Conservation (phyloP, 192 early-diverging fungal species). For the Chytriomyces confervae region DNA sequence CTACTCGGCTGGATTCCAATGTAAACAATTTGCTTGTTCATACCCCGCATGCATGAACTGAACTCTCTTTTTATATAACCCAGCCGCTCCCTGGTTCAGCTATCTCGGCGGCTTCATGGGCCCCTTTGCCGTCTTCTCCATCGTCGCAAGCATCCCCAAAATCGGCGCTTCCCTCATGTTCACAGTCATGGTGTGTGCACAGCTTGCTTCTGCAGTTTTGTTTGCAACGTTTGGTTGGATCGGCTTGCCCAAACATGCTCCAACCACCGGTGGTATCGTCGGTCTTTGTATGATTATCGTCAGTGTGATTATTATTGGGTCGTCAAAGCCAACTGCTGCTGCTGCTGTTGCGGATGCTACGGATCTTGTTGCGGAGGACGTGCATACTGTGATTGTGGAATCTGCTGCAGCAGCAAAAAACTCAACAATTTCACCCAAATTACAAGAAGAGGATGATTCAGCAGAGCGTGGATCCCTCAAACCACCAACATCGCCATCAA, state of each 20-base stretch:
- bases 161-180: conserved; percentile 1
- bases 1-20: background rate
- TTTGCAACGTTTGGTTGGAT: background rate
- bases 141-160: background rate
- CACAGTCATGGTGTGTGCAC: background rate
- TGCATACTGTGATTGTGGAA: background rate
- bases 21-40: too few relatives aligned
- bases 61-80: too few relatives aligned
- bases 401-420: background rate
- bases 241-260: background rate
- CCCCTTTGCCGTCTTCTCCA: background rate
- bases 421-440: too few relatives aligned
- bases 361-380: background rate
- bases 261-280: background rate
- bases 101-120: conserved; percentile 3
- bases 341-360: background rate
- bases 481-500: background rate
- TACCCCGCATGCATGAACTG: too few relatives aligned
- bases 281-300: background rate
- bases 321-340: background rate
- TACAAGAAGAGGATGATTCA: too few relatives aligned
- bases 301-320: conserved; percentile 1
- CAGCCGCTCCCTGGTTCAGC: background rate
- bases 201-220: background rate
- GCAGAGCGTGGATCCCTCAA: too few relatives aligned